Conservation (phyloP, 306 rosid species). For the Hippophae rhamnoides region DNA sequence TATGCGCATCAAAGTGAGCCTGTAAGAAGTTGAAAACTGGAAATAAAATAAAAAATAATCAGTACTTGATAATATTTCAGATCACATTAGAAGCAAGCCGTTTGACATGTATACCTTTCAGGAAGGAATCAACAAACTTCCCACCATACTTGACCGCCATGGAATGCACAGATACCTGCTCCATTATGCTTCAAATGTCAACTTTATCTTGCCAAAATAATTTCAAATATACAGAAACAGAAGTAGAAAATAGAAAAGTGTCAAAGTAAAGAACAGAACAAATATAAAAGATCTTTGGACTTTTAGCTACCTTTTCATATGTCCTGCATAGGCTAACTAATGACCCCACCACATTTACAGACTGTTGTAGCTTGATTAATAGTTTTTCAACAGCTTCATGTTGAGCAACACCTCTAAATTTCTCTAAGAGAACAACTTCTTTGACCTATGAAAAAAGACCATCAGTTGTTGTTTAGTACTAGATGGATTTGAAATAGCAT, state of each 20-base stretch:
- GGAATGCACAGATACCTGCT: conserved; percentile 30
- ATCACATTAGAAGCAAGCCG: not conserved
- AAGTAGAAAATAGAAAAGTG: not conserved
- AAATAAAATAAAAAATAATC: not conserved
- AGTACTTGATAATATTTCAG: conserved; percentile 2
- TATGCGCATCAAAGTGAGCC: conserved; percentile 23
- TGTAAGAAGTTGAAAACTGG: conserved; percentile 36
- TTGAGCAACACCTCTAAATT: conserved; percentile 17
- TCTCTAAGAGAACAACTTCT: conserved; percentile 16
- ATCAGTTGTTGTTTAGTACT: conserved; percentile 4
- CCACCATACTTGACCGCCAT: conserved; percentile 40
- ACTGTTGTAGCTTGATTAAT: conserved; percentile 20
- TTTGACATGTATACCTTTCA: conserved; percentile 24
- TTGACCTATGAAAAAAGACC: conserved; percentile 18
- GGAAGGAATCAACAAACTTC: conserved; percentile 29
- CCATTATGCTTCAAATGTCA: conserved; percentile 11
- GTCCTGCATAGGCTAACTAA: conserved; percentile 31
- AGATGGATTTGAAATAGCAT: not conserved
- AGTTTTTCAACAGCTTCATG: conserved; percentile 16
- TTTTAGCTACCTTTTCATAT: conserved; percentile 25
- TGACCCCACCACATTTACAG: conserved; percentile 35
- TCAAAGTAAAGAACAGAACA: not conserved
- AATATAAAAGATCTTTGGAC: not conserved
- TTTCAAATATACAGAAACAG: not conserved
- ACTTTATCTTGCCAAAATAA: not conserved